Percentiles rank a stretch among this genome's conserved stretches.
phyloP scores from a whole-genome alignment of 192 early-diverging fungal genomes.

The Backusella morwellensis region DNA sequence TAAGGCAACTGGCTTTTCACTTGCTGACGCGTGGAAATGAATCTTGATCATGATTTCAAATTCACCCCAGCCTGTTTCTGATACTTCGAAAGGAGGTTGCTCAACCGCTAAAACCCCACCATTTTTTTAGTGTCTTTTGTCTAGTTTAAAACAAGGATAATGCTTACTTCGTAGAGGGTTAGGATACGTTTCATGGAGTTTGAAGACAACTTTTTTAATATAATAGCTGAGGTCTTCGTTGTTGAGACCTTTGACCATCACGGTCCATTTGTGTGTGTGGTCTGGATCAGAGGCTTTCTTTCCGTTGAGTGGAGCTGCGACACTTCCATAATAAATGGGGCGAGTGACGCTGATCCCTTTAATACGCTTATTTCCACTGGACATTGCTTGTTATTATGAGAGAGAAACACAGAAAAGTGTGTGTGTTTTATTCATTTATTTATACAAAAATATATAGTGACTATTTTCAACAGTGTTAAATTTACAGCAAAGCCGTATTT shows the following conservation, averaged over 20 bases:
- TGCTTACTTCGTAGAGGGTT: conserved; percentile 63
- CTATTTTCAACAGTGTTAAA: not conserved
- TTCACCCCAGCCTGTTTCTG: conserved; percentile 99
- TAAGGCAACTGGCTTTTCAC: conserved; percentile 78
- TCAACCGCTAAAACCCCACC: conserved; percentile 55
- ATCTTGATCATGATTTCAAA: conserved; percentile 97
- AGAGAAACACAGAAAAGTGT: not conserved
- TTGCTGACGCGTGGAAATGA: conserved; percentile 72
- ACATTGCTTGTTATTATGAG: not conserved
- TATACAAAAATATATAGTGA: not conserved
- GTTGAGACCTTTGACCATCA: conserved; percentile 82
- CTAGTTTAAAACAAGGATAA: not conserved
- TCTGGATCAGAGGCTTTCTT: conserved; percentile 67
- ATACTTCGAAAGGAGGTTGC: conserved; percentile 85
- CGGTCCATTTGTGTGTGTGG: conserved; percentile 97
- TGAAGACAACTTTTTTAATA: conserved; percentile 90
- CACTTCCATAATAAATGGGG: conserved; percentile 88
- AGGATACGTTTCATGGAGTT: conserved; percentile 93
- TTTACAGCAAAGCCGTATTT: not conserved
- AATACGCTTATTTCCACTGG: conserved; percentile 33
- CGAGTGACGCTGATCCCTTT: conserved; percentile 66
- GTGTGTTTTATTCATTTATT: not conserved
- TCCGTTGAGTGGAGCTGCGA: conserved; percentile 67
- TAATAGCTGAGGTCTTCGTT: conserved; percentile 85
- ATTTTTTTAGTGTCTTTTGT: not conserved